phyloP scores from a whole-genome alignment of 2,329 filamentous ascomycete species.

The Huntiella decipiens region DNA sequence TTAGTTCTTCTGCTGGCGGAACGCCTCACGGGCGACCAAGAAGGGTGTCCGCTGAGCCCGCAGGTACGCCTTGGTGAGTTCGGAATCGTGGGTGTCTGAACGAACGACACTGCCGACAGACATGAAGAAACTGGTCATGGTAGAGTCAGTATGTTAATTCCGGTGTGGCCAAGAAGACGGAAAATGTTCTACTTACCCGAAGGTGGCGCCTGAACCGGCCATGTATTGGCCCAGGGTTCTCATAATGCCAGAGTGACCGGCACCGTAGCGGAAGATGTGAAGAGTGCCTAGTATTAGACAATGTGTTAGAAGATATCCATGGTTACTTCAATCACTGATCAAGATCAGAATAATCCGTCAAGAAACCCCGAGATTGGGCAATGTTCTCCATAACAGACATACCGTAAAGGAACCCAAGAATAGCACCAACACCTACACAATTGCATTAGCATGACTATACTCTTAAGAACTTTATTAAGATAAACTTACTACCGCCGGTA shows the following conservation, averaged over 20 bases:
- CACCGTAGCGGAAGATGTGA: slow-evolving; percentile 88
- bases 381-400: slow-evolving; percentile 15
- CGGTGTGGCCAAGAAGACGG: neutral
- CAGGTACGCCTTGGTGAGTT: slow-evolving; percentile 42
- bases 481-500: slow-evolving; percentile 85
- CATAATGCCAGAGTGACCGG: slow-evolving; percentile 84
- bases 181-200: slow-evolving; percentile 45
- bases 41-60: slow-evolving; percentile 56
- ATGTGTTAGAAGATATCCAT: neutral
- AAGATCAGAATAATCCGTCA: slow-evolving; percentile 1
- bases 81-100: slow-evolving; percentile 65
- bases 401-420: slow-evolving; percentile 98
- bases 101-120: slow-evolving; percentile 93
- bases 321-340: slow-evolving; percentile 12
- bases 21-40: slow-evolving; percentile 29
- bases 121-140: slow-evolving; percentile 66
- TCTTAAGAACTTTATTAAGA: neutral
- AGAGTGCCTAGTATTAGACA: slow-evolving; percentile 45
- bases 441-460: neutral
- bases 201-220: slow-evolving; percentile 83
- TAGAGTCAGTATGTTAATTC: slow-evolving; percentile 1
- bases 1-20: slow-evolving; percentile 15
- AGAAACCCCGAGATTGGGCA: no score
- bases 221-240: slow-evolving; percentile 92
- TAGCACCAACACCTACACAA: slow-evolving; percentile 64